Evolutionary conservation across 2,329 filamentous ascomycete genomes (phyloP).

Genomic region (Metarhizium humberi): DNA sequence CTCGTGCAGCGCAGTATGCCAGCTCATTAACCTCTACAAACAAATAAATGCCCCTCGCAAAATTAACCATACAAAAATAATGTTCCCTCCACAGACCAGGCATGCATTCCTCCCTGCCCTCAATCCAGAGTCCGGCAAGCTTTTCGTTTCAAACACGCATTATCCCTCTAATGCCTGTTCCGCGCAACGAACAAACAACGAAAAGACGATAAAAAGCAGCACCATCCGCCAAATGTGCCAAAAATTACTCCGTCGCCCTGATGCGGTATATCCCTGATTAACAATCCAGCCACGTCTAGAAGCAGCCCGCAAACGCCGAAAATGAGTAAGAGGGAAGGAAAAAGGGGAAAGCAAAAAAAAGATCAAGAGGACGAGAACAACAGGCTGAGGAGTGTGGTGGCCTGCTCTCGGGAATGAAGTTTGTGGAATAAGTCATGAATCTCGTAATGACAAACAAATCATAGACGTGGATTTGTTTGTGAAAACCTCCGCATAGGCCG

Average conservation of each 20-base stretch:
- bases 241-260: slow-evolving; percentile 2
- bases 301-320: slow-evolving; percentile 13
- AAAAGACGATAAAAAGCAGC: neutral
- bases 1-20: neutral
- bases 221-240: slow-evolving; percentile 6
- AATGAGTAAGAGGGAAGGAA: slow-evolving; percentile 6
- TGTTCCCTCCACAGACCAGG: neutral
- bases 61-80: neutral
- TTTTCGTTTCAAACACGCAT: neutral
- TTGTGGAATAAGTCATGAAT: slow-evolving; percentile 7
- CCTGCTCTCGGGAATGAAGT: slow-evolving; percentile 6
- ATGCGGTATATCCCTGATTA: slow-evolving; percentile 5
- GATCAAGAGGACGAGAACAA: neutral
- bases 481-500: neutral
- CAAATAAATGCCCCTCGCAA: neutral
- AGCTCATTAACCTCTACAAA: neutral
- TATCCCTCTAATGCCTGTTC: neutral
- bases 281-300: slow-evolving; percentile 10
- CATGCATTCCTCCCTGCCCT: neutral
- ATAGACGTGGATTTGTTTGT: neutral
- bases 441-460: slow-evolving; percentile 8
- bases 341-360: neutral
- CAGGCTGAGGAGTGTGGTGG: neutral
- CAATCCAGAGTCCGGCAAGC: neutral
- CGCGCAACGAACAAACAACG: neutral